These are phyloP conservation scores for Corchorus olitorius DNA, from an alignment of 345 rosid genomes.

Conservation along the genomic window DNA sequence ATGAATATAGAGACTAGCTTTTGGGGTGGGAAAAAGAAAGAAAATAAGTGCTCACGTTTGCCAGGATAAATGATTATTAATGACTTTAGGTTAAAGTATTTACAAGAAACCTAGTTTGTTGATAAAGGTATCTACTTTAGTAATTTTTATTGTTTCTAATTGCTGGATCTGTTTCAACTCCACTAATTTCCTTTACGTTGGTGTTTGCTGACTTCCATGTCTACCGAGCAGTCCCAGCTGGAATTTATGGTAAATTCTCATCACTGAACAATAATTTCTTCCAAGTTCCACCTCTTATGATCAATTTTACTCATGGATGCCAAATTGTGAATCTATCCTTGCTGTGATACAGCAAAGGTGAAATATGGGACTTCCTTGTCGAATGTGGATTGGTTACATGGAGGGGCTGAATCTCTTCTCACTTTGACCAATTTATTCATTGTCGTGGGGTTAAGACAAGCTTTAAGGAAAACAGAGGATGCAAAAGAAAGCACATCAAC, in stretches of 20 bases:
- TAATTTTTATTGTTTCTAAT: background rate
- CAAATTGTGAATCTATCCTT: conserved; percentile 2
- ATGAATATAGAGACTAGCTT: background rate
- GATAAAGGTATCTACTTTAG: background rate
- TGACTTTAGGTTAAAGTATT: background rate
- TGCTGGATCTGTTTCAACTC: conserved; percentile 25
- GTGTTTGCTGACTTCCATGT: conserved; percentile 23
- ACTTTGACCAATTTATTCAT: conserved; percentile 84
- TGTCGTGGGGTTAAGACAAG: conserved; percentile 84
- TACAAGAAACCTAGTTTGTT: background rate
- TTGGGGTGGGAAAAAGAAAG: background rate
- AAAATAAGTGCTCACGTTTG: background rate
- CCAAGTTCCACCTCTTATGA: background rate
- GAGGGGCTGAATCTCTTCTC: conserved; percentile 91
- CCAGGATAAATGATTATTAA: background rate
- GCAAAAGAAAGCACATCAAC: conserved; percentile 25
- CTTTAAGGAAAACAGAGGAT: conserved; percentile 51
- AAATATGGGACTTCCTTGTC: conserved; percentile 83
- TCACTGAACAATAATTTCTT: conserved; percentile 13
- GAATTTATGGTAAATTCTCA: conserved; percentile 70
- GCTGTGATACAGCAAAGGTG: conserved; percentile 97
- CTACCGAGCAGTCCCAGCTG: conserved; percentile 75
- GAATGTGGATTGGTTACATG: conserved; percentile 95
- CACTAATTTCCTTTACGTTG: conserved; percentile 29
- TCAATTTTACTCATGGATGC: background rate